Percentiles rank a stretch among this genome's conserved stretches.
Conservation (phyloP, 345 rosid genomes). For the Rhizophora mangle region DNA sequence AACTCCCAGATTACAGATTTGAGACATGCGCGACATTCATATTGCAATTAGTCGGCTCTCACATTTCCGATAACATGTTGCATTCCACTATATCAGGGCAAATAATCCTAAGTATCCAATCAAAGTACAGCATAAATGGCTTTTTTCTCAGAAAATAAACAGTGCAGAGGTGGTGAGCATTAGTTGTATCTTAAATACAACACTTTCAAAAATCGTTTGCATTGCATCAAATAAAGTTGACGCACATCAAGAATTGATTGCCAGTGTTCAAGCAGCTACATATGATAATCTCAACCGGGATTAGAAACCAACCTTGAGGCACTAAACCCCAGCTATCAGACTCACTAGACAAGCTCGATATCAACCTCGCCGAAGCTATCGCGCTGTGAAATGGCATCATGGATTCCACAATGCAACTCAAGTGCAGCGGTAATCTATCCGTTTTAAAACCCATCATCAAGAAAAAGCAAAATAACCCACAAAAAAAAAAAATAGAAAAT, state of each 20-base stretch:
- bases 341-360: constrained; percentile 57
- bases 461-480: background rate
- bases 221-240: background rate
- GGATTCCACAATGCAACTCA: constrained; percentile 43
- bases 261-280: background rate
- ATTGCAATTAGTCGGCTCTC: too few relatives aligned
- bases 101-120: background rate
- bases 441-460: background rate
- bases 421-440: constrained; percentile 52
- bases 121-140: background rate
- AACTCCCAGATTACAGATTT: background rate
- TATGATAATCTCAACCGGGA: background rate
- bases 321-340: constrained; percentile 60
- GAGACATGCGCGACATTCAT: background rate
- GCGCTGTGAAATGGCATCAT: constrained; percentile 69
- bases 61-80: too few relatives aligned
- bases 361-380: constrained; percentile 57
- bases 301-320: constrained; percentile 53
- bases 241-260: background rate
- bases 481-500: background rate
- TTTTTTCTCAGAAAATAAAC: background rate
- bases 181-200: background rate
- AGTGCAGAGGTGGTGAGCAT: constrained; percentile 8
- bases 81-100: background rate
- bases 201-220: background rate